Conservation (phyloP, 164 flowering plant species). For the Tetrastigma voinierianum region DNA sequence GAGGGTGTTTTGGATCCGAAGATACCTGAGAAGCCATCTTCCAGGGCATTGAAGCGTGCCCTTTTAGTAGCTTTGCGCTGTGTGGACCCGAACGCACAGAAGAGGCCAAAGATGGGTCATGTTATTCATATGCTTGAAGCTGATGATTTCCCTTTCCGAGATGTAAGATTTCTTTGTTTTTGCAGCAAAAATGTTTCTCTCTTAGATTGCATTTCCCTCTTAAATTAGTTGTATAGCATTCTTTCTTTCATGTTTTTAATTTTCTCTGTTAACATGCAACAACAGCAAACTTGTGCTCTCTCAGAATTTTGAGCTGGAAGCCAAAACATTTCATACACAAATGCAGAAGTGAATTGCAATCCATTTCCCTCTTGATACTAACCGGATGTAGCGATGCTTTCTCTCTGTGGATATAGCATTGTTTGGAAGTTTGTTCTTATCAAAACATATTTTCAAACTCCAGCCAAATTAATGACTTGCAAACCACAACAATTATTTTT, state of each 20-base stretch:
- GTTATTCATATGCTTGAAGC: constrained; percentile 92
- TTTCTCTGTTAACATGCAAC: no score
- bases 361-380: no score
- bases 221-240: neutral
- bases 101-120: constrained; percentile 91
- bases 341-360: no score
- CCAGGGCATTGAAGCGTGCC: constrained; percentile 72
- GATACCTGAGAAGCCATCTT: constrained; percentile 65
- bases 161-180: constrained; percentile 40
- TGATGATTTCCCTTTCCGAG: constrained; percentile 75
- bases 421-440: no score
- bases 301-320: no score
- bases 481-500: neutral
- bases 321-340: no score
- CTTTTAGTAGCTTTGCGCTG: constrained; percentile 77
- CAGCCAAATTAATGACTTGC: no score
- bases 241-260: neutral
- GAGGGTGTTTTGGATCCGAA: constrained; percentile 82
- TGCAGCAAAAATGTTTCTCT: neutral
- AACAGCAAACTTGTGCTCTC: no score
- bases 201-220: neutral
- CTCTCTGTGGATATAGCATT: no score
- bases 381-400: no score
- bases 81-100: constrained; percentile 78
- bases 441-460: no score